Conservation (phyloP, 129 eudicot species). For the Tagetes erecta region DNA sequence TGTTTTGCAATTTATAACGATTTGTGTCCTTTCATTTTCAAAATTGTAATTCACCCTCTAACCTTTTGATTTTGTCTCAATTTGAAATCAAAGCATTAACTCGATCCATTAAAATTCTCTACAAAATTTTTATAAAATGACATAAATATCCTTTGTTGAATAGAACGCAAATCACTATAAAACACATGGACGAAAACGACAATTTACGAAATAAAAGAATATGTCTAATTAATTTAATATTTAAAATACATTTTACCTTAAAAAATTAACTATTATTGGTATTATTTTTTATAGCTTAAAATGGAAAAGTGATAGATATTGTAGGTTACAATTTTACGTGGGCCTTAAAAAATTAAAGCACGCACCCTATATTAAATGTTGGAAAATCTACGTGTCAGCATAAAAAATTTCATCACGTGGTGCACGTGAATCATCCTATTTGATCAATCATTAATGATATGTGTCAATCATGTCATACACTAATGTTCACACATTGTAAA, state of each 20-base stretch:
- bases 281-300: not conserved
- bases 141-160: too few species aligned
- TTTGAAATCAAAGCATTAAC: too few species aligned
- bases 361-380: not conserved
- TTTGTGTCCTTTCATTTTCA: too few species aligned
- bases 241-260: not conserved
- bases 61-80: too few species aligned
- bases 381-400: slow-evolving; percentile 5
- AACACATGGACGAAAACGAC: too few species aligned
- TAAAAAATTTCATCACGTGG: not conserved
- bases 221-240: too few species aligned
- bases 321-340: not conserved
- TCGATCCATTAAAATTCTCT: too few species aligned
- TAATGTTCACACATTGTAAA: not conserved
- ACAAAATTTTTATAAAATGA: too few species aligned
- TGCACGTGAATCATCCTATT: not conserved
- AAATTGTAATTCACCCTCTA: too few species aligned
- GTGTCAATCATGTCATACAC: not conserved
- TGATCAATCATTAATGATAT: not conserved
- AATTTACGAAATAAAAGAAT: too few species aligned
- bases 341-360: not conserved
- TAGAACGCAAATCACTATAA: too few species aligned
- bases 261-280: not conserved
- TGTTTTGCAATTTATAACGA: too few species aligned
- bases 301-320: not conserved